These are phyloP conservation scores for Pseudogymnoascus sp. DNA, from an alignment of 2,329 filamentous ascomycete species.

Conservation along the genomic window DNA sequence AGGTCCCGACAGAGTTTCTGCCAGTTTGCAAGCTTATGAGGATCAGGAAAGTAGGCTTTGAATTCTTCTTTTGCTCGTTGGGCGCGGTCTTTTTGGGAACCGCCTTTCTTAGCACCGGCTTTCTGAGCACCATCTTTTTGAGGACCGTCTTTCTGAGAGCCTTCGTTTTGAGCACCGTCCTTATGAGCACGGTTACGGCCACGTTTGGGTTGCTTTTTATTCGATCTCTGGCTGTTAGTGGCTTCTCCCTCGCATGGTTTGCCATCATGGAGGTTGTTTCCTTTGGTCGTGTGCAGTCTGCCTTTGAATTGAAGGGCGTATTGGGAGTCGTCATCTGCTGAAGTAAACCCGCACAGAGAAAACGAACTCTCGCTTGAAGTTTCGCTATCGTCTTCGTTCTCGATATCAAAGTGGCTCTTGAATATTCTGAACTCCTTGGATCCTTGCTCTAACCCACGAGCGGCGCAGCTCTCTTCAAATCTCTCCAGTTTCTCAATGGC, in stretches of 20 bases:
- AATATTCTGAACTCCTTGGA: neutral
- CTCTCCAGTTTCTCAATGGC: neutral
- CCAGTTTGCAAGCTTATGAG: slow-evolving; percentile 35
- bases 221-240: neutral
- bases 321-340: neutral
- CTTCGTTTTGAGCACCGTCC: neutral
- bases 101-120: neutral
- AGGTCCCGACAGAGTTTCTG: slow-evolving; percentile 40
- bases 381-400: neutral
- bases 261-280: neutral
- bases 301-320: neutral
- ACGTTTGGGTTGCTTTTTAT: neutral
- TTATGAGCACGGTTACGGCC: neutral
- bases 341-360: neutral
- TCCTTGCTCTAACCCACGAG: neutral
- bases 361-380: neutral
- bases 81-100: neutral
- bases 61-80: slow-evolving; percentile 13
- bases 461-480: neutral
- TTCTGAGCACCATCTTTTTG: neutral
- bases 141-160: neutral
- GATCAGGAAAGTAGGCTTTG: slow-evolving; percentile 19
- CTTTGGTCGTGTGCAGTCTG: neutral
- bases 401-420: neutral
- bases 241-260: neutral